Evolutionary conservation across 202 grass and related monocot genomes (phyloP).

Genomic region (Panicum hallii): DNA sequence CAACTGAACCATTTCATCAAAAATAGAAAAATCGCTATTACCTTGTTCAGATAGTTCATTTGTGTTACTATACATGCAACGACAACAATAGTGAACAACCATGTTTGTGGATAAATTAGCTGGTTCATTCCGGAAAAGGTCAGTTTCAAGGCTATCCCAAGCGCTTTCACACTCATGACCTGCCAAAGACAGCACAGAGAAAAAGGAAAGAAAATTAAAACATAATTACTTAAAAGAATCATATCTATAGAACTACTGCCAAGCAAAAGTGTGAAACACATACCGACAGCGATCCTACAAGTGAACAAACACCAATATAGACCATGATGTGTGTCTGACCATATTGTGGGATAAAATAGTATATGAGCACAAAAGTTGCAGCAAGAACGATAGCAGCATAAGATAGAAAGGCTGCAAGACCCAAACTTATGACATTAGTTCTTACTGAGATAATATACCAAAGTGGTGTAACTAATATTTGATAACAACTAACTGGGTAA

Average conservation of each 20-base stretch:
- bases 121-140: conserved; percentile 99
- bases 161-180: conserved; percentile 99
- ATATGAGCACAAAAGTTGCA: conserved; percentile 86
- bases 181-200: conserved; percentile 49
- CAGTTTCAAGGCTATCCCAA: conserved; percentile 95
- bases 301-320: conserved; percentile 97
- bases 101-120: conserved; percentile 92
- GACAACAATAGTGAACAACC: conserved; percentile 87
- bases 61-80: conserved; percentile 84
- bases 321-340: conserved; percentile 98
- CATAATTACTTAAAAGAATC: not conserved
- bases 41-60: conserved; percentile 99
- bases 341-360: conserved; percentile 82
- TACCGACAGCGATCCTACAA: conserved; percentile 96
- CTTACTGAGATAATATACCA: conserved; percentile 34
- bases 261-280: conserved; percentile 37
- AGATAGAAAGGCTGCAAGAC: conserved; percentile 73
- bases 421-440: conserved; percentile 42
- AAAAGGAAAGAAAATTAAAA: conserved; percentile 22
- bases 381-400: conserved; percentile 77
- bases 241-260: not conserved
- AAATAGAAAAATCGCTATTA: conserved; percentile 47
- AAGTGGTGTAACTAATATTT: conserved; percentile 14
- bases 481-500: not conserved
- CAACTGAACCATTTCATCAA: not conserved